These are phyloP conservation scores for Beauveria caledonica DNA, from an alignment of 2,329 filamentous ascomycete genomes.

Conservation along the genomic window DNA sequence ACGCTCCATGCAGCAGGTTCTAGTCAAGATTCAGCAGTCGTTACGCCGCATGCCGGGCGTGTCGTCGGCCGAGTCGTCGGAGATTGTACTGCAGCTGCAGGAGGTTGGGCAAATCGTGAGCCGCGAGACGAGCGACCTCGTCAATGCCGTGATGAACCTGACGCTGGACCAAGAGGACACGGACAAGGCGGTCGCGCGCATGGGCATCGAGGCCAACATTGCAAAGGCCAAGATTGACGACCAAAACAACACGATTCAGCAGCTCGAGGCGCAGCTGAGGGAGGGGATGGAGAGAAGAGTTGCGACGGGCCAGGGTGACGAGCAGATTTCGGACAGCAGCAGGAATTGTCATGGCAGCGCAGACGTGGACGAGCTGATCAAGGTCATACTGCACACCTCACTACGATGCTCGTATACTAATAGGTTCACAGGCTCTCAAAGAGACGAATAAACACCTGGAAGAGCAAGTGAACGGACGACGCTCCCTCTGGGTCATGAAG, in stretches of 20 bases:
- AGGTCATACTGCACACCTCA: constrained; percentile 18
- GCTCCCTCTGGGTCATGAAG: constrained; percentile 28
- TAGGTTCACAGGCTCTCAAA: constrained; percentile 22
- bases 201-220: constrained; percentile 31
- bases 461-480: constrained; percentile 28
- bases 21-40: constrained; percentile 30
- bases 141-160: constrained; percentile 29
- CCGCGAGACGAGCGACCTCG: constrained; percentile 30
- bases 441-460: constrained; percentile 26
- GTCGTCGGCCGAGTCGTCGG: constrained; percentile 25
- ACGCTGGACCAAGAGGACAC: constrained; percentile 31
- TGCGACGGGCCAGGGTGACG: constrained; percentile 17
- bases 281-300: constrained; percentile 25
- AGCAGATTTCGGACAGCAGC: constrained; percentile 20
- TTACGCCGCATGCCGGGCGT: constrained; percentile 33
- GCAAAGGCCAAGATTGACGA: constrained; percentile 27
- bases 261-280: constrained; percentile 24
- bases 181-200: constrained; percentile 29
- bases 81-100: constrained; percentile 27
- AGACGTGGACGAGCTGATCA: constrained; percentile 22
- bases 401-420: neutral
- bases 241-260: constrained; percentile 24
- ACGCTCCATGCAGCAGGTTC: constrained; percentile 26
- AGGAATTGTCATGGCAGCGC: constrained; percentile 21
- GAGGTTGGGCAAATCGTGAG: constrained; percentile 30